Evolutionary conservation across 164 flowering plant genomes (phyloP), one percentile per base, ranked within the genome.

Genomic region (Dillenia suffruticosa): DNA sequence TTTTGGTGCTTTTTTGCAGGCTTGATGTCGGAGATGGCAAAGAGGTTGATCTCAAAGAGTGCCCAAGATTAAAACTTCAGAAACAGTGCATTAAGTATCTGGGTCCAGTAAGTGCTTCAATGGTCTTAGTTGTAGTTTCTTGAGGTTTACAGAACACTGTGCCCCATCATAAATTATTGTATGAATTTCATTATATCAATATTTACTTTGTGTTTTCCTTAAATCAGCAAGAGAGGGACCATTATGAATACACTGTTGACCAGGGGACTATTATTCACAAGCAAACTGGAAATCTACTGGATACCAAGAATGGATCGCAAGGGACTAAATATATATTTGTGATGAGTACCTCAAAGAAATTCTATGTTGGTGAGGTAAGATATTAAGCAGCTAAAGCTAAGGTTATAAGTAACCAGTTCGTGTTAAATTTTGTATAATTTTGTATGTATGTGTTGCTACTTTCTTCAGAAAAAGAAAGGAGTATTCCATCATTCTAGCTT

Each of bases 21-120:
- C 66, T 94, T 78, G 97, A 94, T 74, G n/a, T 90, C 58, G 98
- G 98, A 68, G 88, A 79, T 66, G 98, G 98, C 48, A 89, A 77
- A 68, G 86, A 87, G 44, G 65, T 87, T 54, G 90, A 94, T 73
- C 87, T 94, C 12, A 56, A 80, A 67, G 85, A 80, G 13, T 90
- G 89, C 68, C 84, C 90, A 19, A 81, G 95, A 68, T 74, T 93
- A 59, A 79, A 75, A 74, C 96, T 94, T 62, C 81, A 83, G 15
- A 64, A 84, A 54, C 91, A 94, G 54, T 85, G 87, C 79, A 84
- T 94, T 56, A 89, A 76, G 67, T 94, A 94, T 77, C 90, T 94
- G 60, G 95, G 98, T 68, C 97, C 98, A 26, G 98, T 93, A 83
- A 46, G 89, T 76, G 46, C 47, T 59, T 54, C 43, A 6, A 4